Conservation (phyloP, 345 rosid species). For the Corymbia maculata region DNA sequence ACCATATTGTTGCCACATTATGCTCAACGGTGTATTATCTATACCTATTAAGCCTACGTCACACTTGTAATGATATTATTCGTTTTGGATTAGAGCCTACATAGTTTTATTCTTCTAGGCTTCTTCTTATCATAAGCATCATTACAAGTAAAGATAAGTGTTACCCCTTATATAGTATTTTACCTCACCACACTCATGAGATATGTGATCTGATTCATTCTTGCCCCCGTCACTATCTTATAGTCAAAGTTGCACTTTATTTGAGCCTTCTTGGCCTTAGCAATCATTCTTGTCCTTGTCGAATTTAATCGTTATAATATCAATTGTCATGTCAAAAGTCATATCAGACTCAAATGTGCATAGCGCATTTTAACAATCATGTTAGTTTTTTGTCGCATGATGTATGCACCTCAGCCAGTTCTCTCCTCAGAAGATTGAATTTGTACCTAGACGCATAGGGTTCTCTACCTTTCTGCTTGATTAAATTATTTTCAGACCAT, state of each 20-base stretch:
- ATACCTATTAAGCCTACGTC: neutral
- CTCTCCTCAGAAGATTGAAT: neutral
- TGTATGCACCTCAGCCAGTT: neutral
- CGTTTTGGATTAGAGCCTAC: accelerated
- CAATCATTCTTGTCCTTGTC: neutral
- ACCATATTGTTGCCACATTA: neutral
- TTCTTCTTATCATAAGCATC: neutral
- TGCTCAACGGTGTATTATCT: neutral
- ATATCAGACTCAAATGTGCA: neutral
- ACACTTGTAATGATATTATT: neutral
- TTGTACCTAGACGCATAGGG: neutral
- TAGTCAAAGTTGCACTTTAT: neutral
- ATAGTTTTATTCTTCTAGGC: neutral
- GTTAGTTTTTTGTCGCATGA: neutral
- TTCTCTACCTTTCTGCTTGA: neutral
- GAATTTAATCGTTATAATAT: too few relatives aligned
- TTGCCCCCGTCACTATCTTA: accelerated
- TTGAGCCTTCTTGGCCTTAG: accelerated
- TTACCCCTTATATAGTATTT: too few relatives aligned
- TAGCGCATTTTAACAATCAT: neutral
- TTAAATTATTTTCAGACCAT: neutral
- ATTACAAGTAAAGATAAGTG: neutral
- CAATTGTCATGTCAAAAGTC: neutral
- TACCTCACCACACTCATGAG: neutral
- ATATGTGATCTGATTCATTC: neutral